These are phyloP conservation scores for Fusarium kyushuense DNA, from an alignment of 2,329 filamentous ascomycete genomes.

Conservation along the genomic window DNA sequence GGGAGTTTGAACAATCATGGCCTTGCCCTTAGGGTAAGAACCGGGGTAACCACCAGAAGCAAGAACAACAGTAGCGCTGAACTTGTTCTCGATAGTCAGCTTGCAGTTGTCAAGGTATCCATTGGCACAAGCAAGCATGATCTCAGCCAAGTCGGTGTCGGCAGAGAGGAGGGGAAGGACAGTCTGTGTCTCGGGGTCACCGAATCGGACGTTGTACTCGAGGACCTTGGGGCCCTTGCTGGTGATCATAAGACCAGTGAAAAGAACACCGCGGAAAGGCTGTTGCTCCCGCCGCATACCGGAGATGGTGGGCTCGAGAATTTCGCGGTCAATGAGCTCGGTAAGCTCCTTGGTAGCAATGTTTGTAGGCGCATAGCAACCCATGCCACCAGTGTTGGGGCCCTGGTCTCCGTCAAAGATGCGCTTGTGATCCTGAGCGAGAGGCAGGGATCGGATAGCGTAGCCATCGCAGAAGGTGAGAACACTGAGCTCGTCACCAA, in stretches of 20 bases:
- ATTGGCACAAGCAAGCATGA: constrained; percentile 85
- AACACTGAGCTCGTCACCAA: constrained; percentile 92
- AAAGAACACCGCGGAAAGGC: constrained; percentile 80
- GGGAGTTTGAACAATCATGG: constrained; percentile 63
- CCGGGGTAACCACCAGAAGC: constrained; percentile 93
- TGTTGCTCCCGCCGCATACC: constrained; percentile 86
- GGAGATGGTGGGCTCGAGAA: constrained; percentile 89
- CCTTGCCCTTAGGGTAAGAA: constrained; percentile 82
- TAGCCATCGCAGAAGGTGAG: constrained; percentile 92
- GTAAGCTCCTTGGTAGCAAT: constrained; percentile 82
- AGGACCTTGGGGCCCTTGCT: constrained; percentile 80
- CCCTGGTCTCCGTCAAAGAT: constrained; percentile 91
- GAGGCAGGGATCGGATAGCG: constrained; percentile 83
- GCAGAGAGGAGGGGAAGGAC: constrained; percentile 79
- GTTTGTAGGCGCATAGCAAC: constrained; percentile 92
- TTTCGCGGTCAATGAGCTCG: constrained; percentile 79
- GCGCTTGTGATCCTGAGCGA: constrained; percentile 96
- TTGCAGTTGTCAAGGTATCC: constrained; percentile 78
- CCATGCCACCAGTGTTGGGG: constrained; percentile 97
- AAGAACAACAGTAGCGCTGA: constrained; percentile 92
- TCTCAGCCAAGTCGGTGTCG: constrained; percentile 84
- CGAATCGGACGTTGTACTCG: constrained; percentile 92
- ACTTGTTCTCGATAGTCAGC: constrained; percentile 75
- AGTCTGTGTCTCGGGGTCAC: constrained; percentile 89
- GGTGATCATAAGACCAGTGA: constrained; percentile 95